Evolutionary conservation across 1,284 basidiomycete species (phyloP).

Genomic region (Pterula multifida): DNA sequence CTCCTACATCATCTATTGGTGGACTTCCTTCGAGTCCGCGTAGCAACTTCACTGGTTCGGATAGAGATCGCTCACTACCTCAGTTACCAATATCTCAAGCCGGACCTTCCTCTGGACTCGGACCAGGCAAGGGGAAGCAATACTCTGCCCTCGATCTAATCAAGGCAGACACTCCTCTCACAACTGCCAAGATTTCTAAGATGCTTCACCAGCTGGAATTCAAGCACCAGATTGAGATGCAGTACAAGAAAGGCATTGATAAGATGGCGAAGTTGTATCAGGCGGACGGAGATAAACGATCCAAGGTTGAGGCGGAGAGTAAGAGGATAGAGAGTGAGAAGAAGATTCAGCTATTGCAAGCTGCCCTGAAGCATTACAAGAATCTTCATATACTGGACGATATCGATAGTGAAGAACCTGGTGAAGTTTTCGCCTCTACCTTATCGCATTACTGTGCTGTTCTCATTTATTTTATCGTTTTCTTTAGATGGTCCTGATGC

Average conservation of each 20-base stretch:
- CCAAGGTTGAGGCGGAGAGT: conserved; percentile 82
- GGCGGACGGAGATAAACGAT: conserved; percentile 92
- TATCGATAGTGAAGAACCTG: conserved; percentile 69
- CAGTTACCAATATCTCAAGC: conserved; percentile 23
- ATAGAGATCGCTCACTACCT: conserved; percentile 22
- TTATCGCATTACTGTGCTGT: conserved; percentile 7
- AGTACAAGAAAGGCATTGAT: conserved; percentile 97
- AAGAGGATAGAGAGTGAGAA: conserved; percentile 92
- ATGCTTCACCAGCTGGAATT: conserved; percentile 99
- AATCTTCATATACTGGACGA: conserved; percentile 91
- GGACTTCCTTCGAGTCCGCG: conserved; percentile 16
- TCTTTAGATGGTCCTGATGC: conserved; percentile 36
- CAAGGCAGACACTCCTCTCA: conserved; percentile 95
- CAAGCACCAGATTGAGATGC: conserved; percentile 96
- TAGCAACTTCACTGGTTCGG: conserved; percentile 11
- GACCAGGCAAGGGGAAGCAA: conserved; percentile 82
- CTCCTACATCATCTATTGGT: conserved; percentile 19
- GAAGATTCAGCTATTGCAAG: conserved; percentile 89
- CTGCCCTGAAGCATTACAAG: conserved; percentile 94
- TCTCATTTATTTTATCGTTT: conserved; percentile 6
- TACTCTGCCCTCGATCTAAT: conserved; percentile 84
- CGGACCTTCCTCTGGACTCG: conserved; percentile 69
- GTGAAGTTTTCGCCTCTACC: too few relatives aligned
- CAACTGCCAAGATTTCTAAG: conserved; percentile 90
- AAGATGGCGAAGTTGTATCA: conserved; percentile 96